Base-by-base conservation (phyloP, 441 rosid species). In the Adansonia rubrostipa region DNA sequence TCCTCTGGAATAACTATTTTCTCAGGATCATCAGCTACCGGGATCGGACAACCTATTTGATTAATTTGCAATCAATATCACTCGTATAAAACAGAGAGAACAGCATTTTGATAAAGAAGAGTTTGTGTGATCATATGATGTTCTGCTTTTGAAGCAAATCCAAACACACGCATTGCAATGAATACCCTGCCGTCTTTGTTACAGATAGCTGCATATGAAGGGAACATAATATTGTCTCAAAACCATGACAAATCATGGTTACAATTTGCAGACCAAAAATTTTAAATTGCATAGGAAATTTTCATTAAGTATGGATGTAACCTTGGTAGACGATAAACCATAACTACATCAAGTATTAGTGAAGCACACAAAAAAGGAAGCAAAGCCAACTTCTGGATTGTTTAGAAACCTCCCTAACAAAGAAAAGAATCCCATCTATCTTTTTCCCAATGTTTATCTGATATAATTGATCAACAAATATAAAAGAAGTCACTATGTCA, bases 131-230 rank as follows among this genome's bases (percentile, higher is more conserved):
- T 80, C 95, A 86, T 89, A 96, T 98, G 96, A 81, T 93, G 98
- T 79, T 81, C 94, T 1, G 84, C 88, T 79, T 86, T 88, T n/a
- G 92, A 88, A 50, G 89, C 97, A 80, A 90, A 82, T 79, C 99
- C 97, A 87, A 92, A 86, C 14, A 89, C 79, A 88, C 91, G 92
- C 83, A 96, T 81, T 14, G 91, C 66, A 14, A 80, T 80, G 85
- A 85, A 92, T n/a, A 92, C 94, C 85, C 88, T 87, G 86, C 98
- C 92, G 76, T 96, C 92, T 88, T 88, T 92, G 84, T 94, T 91
- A 83, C 98, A 94, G 36, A 91, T 87, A 77, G 95, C 98, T 92
- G 95, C 92, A 89, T 28, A 51, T 33, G 77, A 88, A 79, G 58
- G 40, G 85, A 45, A 79, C 82, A 72, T n/a, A 66, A 80, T 22